A percentile compares a stretch with the other conserved stretches of the same genome.
phyloP scores from a whole-genome alignment of 73 alveolate species.

The Symbiodinium natans region DNA sequence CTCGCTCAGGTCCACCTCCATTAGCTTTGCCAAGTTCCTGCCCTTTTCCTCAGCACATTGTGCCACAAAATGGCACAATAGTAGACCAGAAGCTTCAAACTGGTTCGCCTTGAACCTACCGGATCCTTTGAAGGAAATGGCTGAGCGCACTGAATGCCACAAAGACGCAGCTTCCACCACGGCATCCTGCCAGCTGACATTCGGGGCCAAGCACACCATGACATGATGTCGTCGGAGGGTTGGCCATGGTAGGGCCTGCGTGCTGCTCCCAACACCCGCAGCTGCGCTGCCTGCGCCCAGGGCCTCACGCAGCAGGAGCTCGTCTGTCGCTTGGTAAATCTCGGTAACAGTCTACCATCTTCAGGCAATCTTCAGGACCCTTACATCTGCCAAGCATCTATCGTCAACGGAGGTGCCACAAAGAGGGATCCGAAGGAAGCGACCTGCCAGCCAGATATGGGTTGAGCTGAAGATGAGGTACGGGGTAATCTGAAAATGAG shows the following conservation, averaged over 20 bases:
- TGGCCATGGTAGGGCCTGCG: constrained; percentile 1
- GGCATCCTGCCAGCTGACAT: not conserved
- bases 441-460: not conserved
- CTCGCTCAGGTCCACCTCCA: constrained; percentile 76
- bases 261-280: constrained; percentile 69
- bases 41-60: constrained; percentile 53
- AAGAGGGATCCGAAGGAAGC: constrained; percentile 87
- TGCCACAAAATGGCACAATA: too few relatives aligned
- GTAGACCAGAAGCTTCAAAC: too few relatives aligned
- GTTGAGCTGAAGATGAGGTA: too few relatives aligned
- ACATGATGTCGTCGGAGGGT: too few relatives aligned
- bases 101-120: not conserved
- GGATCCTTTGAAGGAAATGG: not conserved
- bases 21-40: constrained; percentile 59
- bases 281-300: constrained; percentile 84
- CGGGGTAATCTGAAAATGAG: not conserved
- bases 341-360: too few relatives aligned
- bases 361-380: too few relatives aligned
- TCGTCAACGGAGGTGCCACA: constrained; percentile 72
- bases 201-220: not conserved
- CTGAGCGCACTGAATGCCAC: not conserved
- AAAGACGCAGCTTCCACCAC: constrained; percentile 70
- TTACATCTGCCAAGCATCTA: not conserved
- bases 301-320: too few relatives aligned
- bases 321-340: too few relatives aligned